Evolutionary conservation across 768 basidiomycete genomes (phyloP).

Genomic region (Mrakia frigida): DNA sequence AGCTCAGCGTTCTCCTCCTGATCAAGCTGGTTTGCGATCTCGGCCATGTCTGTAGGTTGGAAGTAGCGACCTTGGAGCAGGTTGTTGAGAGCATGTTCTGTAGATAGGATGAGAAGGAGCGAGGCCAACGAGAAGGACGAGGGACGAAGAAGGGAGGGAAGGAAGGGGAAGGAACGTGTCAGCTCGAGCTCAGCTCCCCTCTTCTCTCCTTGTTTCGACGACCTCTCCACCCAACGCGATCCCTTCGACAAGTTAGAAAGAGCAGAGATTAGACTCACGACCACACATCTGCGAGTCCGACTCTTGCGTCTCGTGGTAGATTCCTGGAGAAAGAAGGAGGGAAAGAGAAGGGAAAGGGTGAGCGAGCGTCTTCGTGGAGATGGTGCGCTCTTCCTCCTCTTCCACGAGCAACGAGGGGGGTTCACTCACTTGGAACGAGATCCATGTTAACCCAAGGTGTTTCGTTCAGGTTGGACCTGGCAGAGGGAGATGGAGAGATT

Average conservation of each 20-base stretch:
- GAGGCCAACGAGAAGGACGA: background rate
- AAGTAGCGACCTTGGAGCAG: conserved; percentile 28
- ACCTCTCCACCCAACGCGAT: too few relatives aligned
- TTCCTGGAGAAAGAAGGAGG: background rate
- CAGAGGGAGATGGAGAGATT: background rate
- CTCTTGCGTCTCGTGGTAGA: conserved; percentile 31
- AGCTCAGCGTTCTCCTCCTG: conserved; percentile 20
- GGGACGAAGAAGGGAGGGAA: too few relatives aligned
- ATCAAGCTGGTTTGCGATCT: conserved; percentile 28
- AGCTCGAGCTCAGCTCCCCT: background rate
- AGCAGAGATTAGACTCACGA: background rate
- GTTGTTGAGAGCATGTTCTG: conserved; percentile 32
- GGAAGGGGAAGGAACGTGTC: background rate
- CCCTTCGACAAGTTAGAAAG: background rate
- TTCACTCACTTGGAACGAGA: conserved; percentile 20
- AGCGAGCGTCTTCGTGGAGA: conserved; percentile 1
- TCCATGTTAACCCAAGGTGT: conserved; percentile 10
- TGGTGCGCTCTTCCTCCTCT: background rate
- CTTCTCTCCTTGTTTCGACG: too few relatives aligned
- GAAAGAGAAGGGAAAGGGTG: background rate
- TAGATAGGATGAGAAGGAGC: too few relatives aligned
- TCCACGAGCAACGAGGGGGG: background rate
- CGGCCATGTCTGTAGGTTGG: conserved; percentile 28
- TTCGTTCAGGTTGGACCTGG: background rate
- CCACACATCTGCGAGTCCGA: conserved; percentile 24